Evolutionary conservation across 768 basidiomycete genomes (phyloP).

Genomic region (Grammothele lineata): DNA sequence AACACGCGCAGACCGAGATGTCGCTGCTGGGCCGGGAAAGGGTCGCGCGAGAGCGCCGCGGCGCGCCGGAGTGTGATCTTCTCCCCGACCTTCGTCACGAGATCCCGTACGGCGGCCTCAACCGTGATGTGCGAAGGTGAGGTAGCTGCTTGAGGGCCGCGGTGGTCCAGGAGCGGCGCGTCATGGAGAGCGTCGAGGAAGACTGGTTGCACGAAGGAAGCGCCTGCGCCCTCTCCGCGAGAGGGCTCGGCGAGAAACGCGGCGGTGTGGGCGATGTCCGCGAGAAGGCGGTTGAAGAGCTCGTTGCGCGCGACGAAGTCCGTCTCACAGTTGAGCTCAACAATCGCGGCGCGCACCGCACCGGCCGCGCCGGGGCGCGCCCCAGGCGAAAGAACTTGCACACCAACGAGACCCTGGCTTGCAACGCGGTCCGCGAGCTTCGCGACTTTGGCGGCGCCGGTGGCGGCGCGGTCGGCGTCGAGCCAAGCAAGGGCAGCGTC

Average conservation of each 20-base stretch:
- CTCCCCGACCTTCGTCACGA: slow-evolving; percentile 76
- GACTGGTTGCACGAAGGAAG: slow-evolving; percentile 41
- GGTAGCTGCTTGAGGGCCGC: slow-evolving; percentile 15
- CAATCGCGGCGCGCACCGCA: slow-evolving; percentile 69
- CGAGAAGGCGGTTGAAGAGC: slow-evolving; percentile 71
- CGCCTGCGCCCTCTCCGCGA: slow-evolving; percentile 8
- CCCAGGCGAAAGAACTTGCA: slow-evolving; percentile 70
- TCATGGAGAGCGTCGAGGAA: slow-evolving; percentile 50
- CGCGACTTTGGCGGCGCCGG: slow-evolving; percentile 76
- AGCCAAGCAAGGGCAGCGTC: slow-evolving; percentile 77
- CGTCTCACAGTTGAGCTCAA: slow-evolving; percentile 95
- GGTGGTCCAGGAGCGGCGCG: slow-evolving; percentile 63
- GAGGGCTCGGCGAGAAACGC: slow-evolving; percentile 63
- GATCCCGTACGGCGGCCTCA: slow-evolving; percentile 57
- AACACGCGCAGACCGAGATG: slow-evolving; percentile 42
- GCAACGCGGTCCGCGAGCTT: slow-evolving; percentile 78
- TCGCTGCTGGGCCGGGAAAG: slow-evolving; percentile 31
- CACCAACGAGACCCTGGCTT: slow-evolving; percentile 73
- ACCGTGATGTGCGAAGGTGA: slow-evolving; percentile 42
- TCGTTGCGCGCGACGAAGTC: slow-evolving; percentile 92
- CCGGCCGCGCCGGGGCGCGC: slow-evolving; percentile 30
- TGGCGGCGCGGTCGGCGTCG: slow-evolving; percentile 61
- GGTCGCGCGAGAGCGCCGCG: slow-evolving; percentile 33
- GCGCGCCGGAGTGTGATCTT: slow-evolving; percentile 71
- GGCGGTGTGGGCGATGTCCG: slow-evolving; percentile 78